These are phyloP conservation scores for Trematosphaeria pertusa DNA, from an alignment of 2,329 filamentous ascomycete species.

Conservation along the genomic window DNA sequence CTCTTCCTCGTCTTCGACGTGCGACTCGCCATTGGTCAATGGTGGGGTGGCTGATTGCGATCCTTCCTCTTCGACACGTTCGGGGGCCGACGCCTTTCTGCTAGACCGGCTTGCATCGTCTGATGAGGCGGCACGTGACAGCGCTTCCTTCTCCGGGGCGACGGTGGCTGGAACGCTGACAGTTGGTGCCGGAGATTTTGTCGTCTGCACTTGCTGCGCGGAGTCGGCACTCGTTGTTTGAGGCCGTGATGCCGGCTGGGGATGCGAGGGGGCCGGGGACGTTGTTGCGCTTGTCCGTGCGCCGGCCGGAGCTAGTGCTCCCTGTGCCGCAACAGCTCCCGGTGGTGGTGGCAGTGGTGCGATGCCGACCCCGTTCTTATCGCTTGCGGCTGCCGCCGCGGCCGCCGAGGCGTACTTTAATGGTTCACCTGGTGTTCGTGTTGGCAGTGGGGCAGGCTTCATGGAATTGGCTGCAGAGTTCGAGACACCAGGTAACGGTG, in stretches of 20 bases:
- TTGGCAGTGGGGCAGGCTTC: constrained; percentile 91
- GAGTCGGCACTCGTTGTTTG: constrained; percentile 48
- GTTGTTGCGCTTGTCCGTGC: constrained; percentile 63
- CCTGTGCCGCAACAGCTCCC: constrained; percentile 56
- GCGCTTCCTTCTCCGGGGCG: constrained; percentile 52
- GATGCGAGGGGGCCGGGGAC: constrained; percentile 56
- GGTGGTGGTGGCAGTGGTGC: constrained; percentile 91
- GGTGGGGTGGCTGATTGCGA: constrained; percentile 45
- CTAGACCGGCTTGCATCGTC: constrained; percentile 37
- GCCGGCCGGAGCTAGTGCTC: constrained; percentile 57
- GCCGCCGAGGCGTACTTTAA: constrained; percentile 97
- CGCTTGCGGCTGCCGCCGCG: constrained; percentile 87
- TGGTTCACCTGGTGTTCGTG: constrained; percentile 84
- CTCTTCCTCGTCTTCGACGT: constrained; percentile 63
- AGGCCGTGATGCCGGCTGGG: constrained; percentile 49
- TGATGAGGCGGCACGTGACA: constrained; percentile 37
- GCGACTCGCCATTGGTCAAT: constrained; percentile 61
- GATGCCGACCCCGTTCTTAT: constrained; percentile 89
- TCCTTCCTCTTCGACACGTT: constrained; percentile 43
- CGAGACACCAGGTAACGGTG: constrained; percentile 67
- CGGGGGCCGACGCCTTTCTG: constrained; percentile 36
- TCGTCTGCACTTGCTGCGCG: constrained; percentile 45
- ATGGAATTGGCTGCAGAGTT: constrained; percentile 70
- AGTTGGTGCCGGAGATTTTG: constrained; percentile 60
- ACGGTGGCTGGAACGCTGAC: constrained; percentile 55